phyloP scores from a whole-genome alignment of 257 asterid species.

The Solanum infundibuliforme region DNA sequence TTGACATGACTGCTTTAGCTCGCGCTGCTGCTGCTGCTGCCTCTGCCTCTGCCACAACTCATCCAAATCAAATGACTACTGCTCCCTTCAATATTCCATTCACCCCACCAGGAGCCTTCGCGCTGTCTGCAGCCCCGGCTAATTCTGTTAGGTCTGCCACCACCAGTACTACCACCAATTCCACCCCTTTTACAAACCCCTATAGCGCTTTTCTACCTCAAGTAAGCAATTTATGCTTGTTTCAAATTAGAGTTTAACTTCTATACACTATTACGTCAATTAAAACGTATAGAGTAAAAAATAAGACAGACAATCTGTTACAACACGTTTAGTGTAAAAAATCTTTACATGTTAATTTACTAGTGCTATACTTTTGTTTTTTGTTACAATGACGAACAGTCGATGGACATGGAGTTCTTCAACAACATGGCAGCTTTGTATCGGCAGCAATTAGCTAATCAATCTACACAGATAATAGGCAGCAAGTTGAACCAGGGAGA shows the following conservation, averaged over 20 bases:
- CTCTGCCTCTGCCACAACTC: conserved; percentile 13
- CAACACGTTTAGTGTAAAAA: background rate
- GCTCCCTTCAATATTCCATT: conserved; percentile 13
- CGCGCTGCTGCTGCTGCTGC: conserved; percentile 1
- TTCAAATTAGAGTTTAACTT: background rate
- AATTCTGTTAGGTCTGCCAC: background rate
- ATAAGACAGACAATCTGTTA: background rate
- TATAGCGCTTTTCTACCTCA: conserved; percentile 41
- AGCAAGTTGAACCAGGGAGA: conserved; percentile 11
- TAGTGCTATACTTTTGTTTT: background rate
- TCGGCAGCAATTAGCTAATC: conserved; percentile 26
- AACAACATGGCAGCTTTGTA: conserved; percentile 55
- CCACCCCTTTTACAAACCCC: conserved; percentile 23
- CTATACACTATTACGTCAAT: background rate
- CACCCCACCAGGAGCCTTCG: conserved; percentile 24
- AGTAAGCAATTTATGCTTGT: conserved; percentile 17
- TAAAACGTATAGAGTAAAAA: background rate
- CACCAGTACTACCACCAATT: background rate
- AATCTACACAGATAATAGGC: conserved; percentile 15
- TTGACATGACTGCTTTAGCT: conserved; percentile 23
- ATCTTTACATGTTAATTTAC: background rate
- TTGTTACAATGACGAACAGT: conserved; percentile 11
- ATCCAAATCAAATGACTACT: conserved; percentile 5
- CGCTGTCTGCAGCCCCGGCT: conserved; percentile 9
- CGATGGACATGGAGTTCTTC: conserved; percentile 56